Percentiles rank a stretch among this genome's conserved stretches.
phyloP scores from a whole-genome alignment of 768 basidiomycete genomes.

The Lactarius tabidus region DNA sequence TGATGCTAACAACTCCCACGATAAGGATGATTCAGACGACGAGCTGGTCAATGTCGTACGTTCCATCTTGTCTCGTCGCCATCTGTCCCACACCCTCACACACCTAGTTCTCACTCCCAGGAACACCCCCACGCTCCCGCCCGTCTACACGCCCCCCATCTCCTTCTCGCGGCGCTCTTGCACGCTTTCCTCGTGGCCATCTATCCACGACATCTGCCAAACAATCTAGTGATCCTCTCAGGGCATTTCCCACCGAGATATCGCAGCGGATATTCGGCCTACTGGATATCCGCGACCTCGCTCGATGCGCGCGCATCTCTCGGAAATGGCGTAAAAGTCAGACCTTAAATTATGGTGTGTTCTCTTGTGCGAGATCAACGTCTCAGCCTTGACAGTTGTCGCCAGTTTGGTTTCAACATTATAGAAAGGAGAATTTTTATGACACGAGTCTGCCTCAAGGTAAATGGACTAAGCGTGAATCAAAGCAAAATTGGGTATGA shows the following conservation, averaged over 20 bases:
- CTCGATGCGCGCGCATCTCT: constrained; percentile 74
- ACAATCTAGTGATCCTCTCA: constrained; percentile 53
- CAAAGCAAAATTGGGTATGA: constrained; percentile 87
- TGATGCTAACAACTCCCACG: constrained; percentile 32
- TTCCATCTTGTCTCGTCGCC: constrained; percentile 23
- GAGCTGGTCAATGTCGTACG: constrained; percentile 70
- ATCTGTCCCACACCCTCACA: constrained; percentile 2
- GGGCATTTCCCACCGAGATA: constrained; percentile 72
- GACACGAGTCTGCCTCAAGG: constrained; percentile 72
- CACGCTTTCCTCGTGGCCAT: constrained; percentile 46
- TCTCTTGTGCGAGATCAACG: not conserved
- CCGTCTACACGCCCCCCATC: constrained; percentile 43
- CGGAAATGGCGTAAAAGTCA: constrained; percentile 88
- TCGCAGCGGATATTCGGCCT: constrained; percentile 71
- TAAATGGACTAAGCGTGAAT: constrained; percentile 91
- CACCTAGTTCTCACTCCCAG: constrained; percentile 58
- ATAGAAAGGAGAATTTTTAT: constrained; percentile 82
- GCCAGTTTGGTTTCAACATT: constrained; percentile 92
- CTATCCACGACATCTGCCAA: constrained; percentile 37
- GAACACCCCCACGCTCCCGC: constrained; percentile 58
- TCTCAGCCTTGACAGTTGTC: not conserved
- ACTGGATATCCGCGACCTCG: constrained; percentile 61
- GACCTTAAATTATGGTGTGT: constrained; percentile 83
- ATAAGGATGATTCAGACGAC: constrained; percentile 58
- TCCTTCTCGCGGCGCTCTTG: constrained; percentile 42